phyloP scores from a whole-genome alignment of 305 asterid genomes.

The Solanum aculeatissimum region DNA sequence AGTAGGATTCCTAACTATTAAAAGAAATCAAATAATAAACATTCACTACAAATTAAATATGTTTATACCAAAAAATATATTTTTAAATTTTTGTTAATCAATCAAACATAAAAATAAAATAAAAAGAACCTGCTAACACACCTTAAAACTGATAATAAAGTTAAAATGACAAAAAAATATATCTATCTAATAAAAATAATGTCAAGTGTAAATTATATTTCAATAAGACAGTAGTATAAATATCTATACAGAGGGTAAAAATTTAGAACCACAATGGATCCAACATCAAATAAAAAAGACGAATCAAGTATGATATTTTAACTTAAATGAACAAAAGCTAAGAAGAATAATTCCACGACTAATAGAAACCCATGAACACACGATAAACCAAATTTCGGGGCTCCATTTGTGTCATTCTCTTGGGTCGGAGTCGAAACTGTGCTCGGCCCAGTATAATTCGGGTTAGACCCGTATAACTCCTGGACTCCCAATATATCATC shows the following conservation, averaged over 20 bases:
- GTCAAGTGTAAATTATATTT: too few relatives aligned
- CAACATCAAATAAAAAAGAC: background rate
- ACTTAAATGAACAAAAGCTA: background rate
- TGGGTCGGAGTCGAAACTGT: slow-evolving; percentile 24
- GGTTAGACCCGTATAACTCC: slow-evolving; percentile 75
- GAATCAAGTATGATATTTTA: background rate
- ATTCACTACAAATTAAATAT: too few relatives aligned
- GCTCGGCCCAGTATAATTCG: slow-evolving; percentile 42
- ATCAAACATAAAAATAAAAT: too few relatives aligned
- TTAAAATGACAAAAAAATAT: too few relatives aligned
- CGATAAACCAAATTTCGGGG: background rate
- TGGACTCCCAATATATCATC: slow-evolving; percentile 71
- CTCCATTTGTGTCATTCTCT: slow-evolving; percentile 34
- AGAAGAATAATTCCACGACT: slow-evolving; percentile 15
- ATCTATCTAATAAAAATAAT: too few relatives aligned
- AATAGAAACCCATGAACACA: background rate
- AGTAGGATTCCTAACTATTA: too few relatives aligned
- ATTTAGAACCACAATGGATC: background rate
- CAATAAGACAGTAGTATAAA: background rate
- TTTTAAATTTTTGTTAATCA: too few relatives aligned
- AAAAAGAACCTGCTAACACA: too few relatives aligned
- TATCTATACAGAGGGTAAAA: background rate
- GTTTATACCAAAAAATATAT: too few relatives aligned
- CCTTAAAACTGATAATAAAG: too few relatives aligned
- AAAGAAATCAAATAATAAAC: too few relatives aligned